Evolutionary conservation across 2,329 filamentous ascomycete genomes (phyloP), one percentile per base, ranked within the genome.

Genomic region (Ophiostoma triangulosporum): DNA sequence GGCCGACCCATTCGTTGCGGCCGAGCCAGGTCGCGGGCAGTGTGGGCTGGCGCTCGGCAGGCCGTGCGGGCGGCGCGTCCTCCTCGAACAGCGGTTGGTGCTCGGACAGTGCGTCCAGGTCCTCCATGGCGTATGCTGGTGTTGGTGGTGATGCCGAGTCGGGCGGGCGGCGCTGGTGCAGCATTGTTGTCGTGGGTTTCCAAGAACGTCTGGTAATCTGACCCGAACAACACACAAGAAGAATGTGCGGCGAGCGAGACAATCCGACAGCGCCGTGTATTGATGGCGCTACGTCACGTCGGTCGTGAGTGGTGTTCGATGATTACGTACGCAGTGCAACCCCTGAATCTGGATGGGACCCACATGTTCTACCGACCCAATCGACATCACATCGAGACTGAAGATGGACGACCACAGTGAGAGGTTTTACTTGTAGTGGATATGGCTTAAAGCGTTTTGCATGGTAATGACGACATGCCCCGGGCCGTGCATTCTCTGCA

Each of bases 1-100:
- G 76, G 50, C 83, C 69, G 57, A 91, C 75, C 81, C 81, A 85
- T 59, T 76, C 73, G 53, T 68, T 69, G 45, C 61, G 58, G 24
- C 56, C 57, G 12, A 57, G 54, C 65, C 64, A 67, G 2, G 45
- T 36, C 22, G 20, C n/a, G 38, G 24, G n/a, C 15, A 31, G 11
- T 12, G 51, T 2, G 11, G 36, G 27, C n/a, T 46, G 4, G 14
- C 14, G 15, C 4, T 27, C 15, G 17, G 38, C 15, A 6, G 38
- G 11, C 17, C 14, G 38, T 24, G 6, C 24, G 8, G 24, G 24
- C 14, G 43, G 43, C 15, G 24, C 24, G n/a, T 46, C 43, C 15
- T 46, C 43, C 6, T 17, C 24, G 15, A 46, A 29, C 8, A 46
- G 26, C 15, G 43, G n/a, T 26, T 31, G 24, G 15, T 29, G 26